phyloP scores from a whole-genome alignment of 2,329 filamentous ascomycete species.

The Coniochaeta sp. region DNA sequence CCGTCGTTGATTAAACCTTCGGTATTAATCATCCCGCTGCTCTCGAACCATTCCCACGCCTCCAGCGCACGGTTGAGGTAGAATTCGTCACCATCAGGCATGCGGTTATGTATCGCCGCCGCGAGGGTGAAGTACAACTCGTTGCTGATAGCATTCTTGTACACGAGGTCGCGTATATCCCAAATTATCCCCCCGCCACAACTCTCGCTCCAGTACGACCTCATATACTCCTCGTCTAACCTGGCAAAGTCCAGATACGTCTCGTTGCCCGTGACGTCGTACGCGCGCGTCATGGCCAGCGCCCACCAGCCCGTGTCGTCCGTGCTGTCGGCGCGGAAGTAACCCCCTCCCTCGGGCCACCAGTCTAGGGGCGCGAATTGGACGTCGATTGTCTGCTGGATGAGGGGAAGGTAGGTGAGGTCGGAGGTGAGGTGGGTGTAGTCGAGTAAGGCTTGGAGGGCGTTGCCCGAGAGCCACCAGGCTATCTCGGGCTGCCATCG shows the following conservation, averaged over 20 bases:
- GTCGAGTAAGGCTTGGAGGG: constrained; percentile 26
- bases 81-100: constrained; percentile 21
- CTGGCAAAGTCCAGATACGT: constrained; percentile 48
- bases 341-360: constrained; percentile 28
- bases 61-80: constrained; percentile 42
- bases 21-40: constrained; percentile 43
- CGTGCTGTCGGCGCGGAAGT: constrained; percentile 31
- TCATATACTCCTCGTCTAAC: constrained; percentile 50
- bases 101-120: constrained; percentile 43
- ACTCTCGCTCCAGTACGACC: constrained; percentile 36
- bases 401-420: constrained; percentile 21
- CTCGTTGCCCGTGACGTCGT: constrained; percentile 43
- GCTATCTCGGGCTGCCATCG: constrained; percentile 25
- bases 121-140: constrained; percentile 50
- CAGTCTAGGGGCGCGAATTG: constrained; percentile 24
- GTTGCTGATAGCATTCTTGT: constrained; percentile 51
- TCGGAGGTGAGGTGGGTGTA: constrained; percentile 25
- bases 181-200: constrained; percentile 52
- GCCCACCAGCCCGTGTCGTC: constrained; percentile 62
- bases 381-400: constrained; percentile 21
- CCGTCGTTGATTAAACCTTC: constrained; percentile 48
- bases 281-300: constrained; percentile 49
- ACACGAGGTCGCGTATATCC: constrained; percentile 39
- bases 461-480: constrained; percentile 32
- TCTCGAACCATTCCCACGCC: constrained; percentile 47